Evolutionary conservation across 2,329 filamentous ascomycete species (phyloP).

Genomic region (Clarireedia hainanense): DNA sequence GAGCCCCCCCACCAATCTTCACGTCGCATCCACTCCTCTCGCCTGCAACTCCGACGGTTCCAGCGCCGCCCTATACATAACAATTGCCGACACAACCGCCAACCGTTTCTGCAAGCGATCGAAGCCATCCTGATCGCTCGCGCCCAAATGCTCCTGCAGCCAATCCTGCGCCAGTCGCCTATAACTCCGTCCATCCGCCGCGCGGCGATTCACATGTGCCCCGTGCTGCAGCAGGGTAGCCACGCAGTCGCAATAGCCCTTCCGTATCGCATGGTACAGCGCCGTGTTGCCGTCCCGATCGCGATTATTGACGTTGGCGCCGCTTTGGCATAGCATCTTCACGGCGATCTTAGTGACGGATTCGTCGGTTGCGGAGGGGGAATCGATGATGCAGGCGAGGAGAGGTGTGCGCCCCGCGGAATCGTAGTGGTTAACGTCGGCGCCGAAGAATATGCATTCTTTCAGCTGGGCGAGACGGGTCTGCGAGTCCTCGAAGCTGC

Average conservation of each 20-base stretch:
- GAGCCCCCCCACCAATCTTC: not conserved
- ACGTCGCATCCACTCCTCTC: not conserved
- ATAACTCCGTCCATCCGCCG: not conserved
- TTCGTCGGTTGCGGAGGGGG: not conserved
- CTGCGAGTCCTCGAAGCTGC: not conserved
- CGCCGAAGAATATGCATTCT: not conserved
- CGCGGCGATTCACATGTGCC: not conserved
- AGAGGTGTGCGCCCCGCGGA: conserved; percentile 3
- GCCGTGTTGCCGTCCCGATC: conserved; percentile 3
- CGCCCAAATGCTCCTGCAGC: not conserved
- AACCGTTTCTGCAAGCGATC: not conserved
- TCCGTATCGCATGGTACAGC: conserved; percentile 1
- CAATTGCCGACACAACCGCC: not conserved
- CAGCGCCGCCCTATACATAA: not conserved
- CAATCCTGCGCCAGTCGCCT: not conserved
- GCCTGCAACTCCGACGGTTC: not conserved
- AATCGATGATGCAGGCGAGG: not conserved
- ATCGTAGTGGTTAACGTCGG: conserved; percentile 7
- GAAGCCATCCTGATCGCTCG: not conserved
- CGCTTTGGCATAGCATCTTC: not conserved
- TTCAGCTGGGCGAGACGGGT: not conserved
- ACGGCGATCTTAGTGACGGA: not conserved
- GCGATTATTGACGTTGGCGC: not conserved
- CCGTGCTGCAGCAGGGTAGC: conserved; percentile 1
- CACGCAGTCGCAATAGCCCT: conserved; percentile 7